Evolutionary conservation across 1,284 basidiomycete species (phyloP).

Genomic region (Heterobasidion parviporum): DNA sequence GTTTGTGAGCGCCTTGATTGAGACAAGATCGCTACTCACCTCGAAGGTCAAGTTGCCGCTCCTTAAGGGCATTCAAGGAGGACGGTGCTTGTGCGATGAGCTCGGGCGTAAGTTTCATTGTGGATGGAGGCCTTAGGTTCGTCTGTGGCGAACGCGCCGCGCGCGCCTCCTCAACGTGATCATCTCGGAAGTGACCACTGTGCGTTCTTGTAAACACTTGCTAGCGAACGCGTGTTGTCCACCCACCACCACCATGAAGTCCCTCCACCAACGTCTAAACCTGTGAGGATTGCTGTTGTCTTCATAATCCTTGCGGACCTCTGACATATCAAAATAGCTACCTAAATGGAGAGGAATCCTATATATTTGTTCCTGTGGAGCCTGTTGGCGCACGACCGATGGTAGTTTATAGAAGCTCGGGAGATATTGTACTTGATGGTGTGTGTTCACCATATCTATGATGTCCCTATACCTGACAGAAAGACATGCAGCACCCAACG

Average conservation of each 20-base stretch:
- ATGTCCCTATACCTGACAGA: slow-evolving; percentile 2
- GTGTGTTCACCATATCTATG: slow-evolving; percentile 16
- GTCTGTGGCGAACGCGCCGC: slow-evolving; percentile 10
- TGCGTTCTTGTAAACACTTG: background rate
- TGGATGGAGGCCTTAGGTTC: slow-evolving; percentile 9
- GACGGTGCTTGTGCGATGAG: slow-evolving; percentile 73
- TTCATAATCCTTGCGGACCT: slow-evolving; percentile 3
- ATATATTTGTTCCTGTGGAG: slow-evolving; percentile 67
- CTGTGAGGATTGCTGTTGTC: slow-evolving; percentile 33
- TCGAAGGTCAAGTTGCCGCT: slow-evolving; percentile 91
- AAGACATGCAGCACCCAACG: slow-evolving; percentile 41
- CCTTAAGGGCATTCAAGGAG: slow-evolving; percentile 84
- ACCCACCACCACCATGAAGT: slow-evolving; percentile 41
- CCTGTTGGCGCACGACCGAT: slow-evolving; percentile 54
- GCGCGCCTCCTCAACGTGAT: slow-evolving; percentile 4
- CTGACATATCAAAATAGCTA: slow-evolving; percentile 36
- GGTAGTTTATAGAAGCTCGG: slow-evolving; percentile 62
- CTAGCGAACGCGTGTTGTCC: slow-evolving; percentile 11
- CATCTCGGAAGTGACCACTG: background rate
- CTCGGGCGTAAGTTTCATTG: slow-evolving; percentile 91
- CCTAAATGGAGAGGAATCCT: slow-evolving; percentile 61
- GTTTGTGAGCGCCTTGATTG: slow-evolving; percentile 19
- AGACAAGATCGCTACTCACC: slow-evolving; percentile 43
- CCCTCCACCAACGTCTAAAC: slow-evolving; percentile 62
- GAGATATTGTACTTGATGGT: slow-evolving; percentile 68